Evolutionary conservation across 306 rosid genomes (phyloP).

Genomic region (Glycine soja): DNA sequence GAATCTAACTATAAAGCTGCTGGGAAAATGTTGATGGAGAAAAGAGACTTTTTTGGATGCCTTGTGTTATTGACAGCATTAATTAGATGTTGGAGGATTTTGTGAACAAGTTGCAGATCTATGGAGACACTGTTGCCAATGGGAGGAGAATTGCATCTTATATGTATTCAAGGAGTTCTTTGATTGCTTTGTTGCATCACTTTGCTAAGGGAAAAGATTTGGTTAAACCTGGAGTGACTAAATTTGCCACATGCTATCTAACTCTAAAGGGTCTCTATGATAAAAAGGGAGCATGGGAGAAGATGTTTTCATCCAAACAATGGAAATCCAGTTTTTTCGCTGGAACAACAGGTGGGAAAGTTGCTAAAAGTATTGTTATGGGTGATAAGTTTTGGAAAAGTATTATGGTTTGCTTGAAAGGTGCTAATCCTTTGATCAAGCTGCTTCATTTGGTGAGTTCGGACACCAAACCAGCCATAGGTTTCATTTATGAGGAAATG

Average conservation of each 20-base stretch:
- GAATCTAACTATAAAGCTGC: neutral
- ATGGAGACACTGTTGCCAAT: neutral
- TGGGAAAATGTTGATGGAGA: neutral
- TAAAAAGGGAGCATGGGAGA: neutral
- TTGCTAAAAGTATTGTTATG: neutral
- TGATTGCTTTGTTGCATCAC: neutral
- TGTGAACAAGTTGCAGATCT: neutral
- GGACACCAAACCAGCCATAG: neutral
- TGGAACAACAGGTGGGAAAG: neutral
- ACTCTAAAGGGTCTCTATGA: neutral
- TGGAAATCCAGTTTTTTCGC: neutral
- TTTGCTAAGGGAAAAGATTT: neutral
- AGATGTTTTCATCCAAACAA: neutral
- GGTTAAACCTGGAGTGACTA: neutral
- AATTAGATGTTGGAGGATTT: constrained; percentile 9
- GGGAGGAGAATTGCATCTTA: neutral
- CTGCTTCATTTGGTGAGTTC: neutral
- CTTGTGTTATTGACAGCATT: constrained; percentile 3
- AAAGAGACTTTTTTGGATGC: neutral
- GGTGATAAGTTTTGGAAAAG: neutral
- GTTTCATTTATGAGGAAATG: constrained; percentile 9
- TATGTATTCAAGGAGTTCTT: neutral
- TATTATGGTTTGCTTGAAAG: neutral
- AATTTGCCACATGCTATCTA: neutral
- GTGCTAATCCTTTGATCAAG: neutral